These are phyloP conservation scores for Aspergillus sp. DNA, from an alignment of 2,329 filamentous ascomycete species.

Conservation along the genomic window DNA sequence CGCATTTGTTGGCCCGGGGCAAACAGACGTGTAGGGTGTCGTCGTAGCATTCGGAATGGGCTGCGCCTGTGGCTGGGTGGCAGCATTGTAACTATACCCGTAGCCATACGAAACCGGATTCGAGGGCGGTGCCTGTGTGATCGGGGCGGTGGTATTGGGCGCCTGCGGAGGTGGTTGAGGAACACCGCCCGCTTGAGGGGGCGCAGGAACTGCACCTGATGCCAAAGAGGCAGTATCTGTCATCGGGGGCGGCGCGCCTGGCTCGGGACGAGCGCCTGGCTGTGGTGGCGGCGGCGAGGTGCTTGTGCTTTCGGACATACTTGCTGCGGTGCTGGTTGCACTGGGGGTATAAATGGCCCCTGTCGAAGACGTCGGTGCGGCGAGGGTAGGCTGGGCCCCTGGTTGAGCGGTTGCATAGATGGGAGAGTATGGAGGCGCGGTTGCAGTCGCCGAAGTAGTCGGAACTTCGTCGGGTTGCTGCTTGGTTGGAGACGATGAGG, in stretches of 20 bases:
- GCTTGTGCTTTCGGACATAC: conserved; percentile 17
- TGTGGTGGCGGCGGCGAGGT: conserved; percentile 40
- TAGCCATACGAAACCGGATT: conserved; percentile 18
- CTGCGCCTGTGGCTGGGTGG: conserved; percentile 6
- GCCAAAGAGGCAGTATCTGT: conserved; percentile 15
- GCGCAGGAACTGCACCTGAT: conserved; percentile 14
- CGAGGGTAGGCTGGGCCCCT: conserved; percentile 4
- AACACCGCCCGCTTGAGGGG: conserved; percentile 17
- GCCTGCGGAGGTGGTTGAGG: conserved; percentile 6
- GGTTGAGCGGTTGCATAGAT: conserved; percentile 23
- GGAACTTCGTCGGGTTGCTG: conserved; percentile 4
- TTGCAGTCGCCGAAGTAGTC: conserved; percentile 19
- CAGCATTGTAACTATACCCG: conserved; percentile 21
- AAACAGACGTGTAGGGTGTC: conserved; percentile 25
- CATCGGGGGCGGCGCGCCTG: conserved; percentile 7
- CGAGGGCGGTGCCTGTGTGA: conserved; percentile 7
- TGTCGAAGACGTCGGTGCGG: conserved; percentile 19
- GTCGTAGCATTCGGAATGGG: conserved; percentile 22
- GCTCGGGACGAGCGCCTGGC: conserved; percentile 29
- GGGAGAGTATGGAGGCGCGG: conserved; percentile 33
- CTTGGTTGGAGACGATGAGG: conserved; percentile 1
- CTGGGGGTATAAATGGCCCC: conserved; percentile 19
- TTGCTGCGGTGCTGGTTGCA: conserved; percentile 21
- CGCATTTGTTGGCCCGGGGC: conserved; percentile 10
- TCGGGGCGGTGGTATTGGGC: conserved; percentile 16